Evolutionary conservation across 2,329 filamentous ascomycete species (phyloP).

Genomic region (Pseudogymnoascus verrucosus): DNA sequence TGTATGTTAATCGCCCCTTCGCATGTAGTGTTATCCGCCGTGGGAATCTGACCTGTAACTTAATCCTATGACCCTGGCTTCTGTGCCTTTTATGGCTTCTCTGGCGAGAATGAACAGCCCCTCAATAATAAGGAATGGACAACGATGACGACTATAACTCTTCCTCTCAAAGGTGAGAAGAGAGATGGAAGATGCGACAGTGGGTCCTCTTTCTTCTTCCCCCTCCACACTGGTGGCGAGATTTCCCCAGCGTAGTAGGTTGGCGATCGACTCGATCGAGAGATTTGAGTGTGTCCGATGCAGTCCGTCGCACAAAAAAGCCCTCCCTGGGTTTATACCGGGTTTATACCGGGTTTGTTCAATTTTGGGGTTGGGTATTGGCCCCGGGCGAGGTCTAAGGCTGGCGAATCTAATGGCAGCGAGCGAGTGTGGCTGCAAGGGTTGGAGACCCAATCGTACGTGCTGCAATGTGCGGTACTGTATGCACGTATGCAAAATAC

Average conservation of each 20-base stretch:
- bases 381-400: neutral
- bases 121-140: neutral
- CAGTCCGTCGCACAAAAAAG: neutral
- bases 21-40: constrained; percentile 2
- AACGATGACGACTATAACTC: neutral
- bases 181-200: neutral
- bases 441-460: neutral
- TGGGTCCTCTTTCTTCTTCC: neutral
- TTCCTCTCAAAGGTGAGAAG: neutral
- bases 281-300: neutral
- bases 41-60: constrained; percentile 1
- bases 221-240: neutral
- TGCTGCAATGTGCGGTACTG: neutral
- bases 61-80: neutral
- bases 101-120: neutral
- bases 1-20: neutral
- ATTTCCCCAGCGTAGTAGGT: neutral
- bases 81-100: neutral
- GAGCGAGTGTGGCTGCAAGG: neutral
- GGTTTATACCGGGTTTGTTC: neutral
- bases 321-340: neutral
- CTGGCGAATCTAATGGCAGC: neutral
- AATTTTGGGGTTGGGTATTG: neutral
- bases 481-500: constrained; percentile 1
- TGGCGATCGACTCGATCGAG: constrained; percentile 6